Evolutionary conservation across 352 stramenopile genomes (phyloP).

Genomic region (Phytophthora cryptogea): DNA sequence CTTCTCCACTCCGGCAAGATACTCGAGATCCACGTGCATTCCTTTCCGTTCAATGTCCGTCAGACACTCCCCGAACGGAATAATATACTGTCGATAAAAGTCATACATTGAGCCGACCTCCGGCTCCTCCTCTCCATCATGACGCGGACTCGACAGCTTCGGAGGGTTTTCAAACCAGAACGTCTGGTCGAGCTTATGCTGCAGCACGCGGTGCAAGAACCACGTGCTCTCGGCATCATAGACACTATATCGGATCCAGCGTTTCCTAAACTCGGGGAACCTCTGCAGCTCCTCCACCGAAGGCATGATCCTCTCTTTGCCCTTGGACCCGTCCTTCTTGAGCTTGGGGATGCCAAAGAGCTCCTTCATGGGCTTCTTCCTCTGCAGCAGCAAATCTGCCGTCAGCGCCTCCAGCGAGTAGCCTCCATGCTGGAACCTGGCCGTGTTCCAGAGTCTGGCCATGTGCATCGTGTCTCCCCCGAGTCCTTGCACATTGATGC

Average conservation of each 20-base stretch:
- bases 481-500: conserved; percentile 92
- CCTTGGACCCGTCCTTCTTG: conserved; percentile 94
- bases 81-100: conserved; percentile 97
- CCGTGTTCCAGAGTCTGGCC: conserved; percentile 92
- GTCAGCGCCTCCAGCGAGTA: conserved; percentile 97
- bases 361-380: conserved; percentile 98
- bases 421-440: conserved; percentile 80
- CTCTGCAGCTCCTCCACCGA: conserved; percentile 83
- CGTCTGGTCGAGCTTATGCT: conserved; percentile 90
- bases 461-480: conserved; percentile 99
- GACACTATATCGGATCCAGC: conserved; percentile 97
- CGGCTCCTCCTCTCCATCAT: conserved; percentile 6
- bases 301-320: conserved; percentile 84
- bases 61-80: conserved; percentile 97
- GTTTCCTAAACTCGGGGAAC: conserved; percentile 83
- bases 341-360: conserved; percentile 95
- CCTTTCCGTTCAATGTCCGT: conserved; percentile 98
- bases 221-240: conserved; percentile 98
- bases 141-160: neutral
- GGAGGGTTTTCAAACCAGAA: conserved; percentile 75
- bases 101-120: conserved; percentile 91
- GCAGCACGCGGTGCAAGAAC: conserved; percentile 91
- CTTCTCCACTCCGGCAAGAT: conserved; percentile 92
- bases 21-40: conserved; percentile 90
- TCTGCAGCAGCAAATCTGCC: conserved; percentile 74